These are phyloP conservation scores for Hibiscus trionum DNA, from an alignment of 345 rosid genomes.

Conservation along the genomic window DNA sequence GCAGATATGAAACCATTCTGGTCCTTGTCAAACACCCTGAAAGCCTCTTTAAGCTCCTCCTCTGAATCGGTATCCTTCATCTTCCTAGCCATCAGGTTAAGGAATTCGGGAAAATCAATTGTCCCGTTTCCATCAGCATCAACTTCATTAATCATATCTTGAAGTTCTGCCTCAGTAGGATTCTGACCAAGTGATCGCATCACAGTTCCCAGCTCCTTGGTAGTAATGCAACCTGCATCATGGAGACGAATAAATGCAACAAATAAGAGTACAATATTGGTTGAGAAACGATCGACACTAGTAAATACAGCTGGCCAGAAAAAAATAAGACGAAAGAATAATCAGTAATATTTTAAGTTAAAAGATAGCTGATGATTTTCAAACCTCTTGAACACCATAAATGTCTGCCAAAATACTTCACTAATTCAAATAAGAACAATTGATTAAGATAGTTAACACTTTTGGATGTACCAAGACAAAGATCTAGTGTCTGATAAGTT, in stretches of 20 bases:
- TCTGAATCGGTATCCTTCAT: constrained; percentile 19
- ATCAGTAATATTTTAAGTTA: not conserved
- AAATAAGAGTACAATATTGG: not conserved
- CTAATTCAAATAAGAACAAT: not conserved
- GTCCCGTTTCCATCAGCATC: constrained; percentile 21
- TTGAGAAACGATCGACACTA: not conserved
- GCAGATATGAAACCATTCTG: constrained; percentile 21
- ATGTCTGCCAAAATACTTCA: not conserved
- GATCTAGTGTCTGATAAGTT: not conserved
- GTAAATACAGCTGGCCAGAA: not conserved
- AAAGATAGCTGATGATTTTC: not conserved
- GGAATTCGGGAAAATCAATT: constrained; percentile 19
- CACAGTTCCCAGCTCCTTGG: constrained; percentile 22
- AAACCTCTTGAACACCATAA: not conserved
- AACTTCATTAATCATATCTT: constrained; percentile 20
- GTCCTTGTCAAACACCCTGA: constrained; percentile 21
- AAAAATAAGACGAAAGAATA: not conserved
- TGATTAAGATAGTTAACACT: not conserved
- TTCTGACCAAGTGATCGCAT: constrained; percentile 21
- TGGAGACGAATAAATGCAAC: too few species aligned
- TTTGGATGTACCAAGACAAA: not conserved
- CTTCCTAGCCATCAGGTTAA: constrained; percentile 21
- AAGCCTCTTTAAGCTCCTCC: constrained; percentile 19
- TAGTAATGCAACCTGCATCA: constrained; percentile 17
- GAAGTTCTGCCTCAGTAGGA: constrained; percentile 21